Conservation (phyloP, 805 yeast species). For the Hanseniaspora nectarophila region DNA sequence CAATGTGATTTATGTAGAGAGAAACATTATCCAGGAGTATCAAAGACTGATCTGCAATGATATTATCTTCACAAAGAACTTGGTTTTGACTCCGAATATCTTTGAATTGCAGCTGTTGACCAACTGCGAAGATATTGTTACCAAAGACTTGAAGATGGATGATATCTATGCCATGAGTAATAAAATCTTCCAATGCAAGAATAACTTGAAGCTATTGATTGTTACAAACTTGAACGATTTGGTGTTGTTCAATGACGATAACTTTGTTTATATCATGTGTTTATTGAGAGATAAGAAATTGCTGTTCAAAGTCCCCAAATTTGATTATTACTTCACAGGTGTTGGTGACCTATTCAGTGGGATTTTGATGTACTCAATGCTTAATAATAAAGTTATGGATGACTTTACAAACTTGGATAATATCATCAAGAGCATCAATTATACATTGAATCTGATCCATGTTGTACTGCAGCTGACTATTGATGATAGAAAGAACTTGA, state of each 20-base stretch:
- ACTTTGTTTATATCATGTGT: not conserved
- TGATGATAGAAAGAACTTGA: slow-evolving; percentile 18
- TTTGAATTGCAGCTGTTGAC: slow-evolving; percentile 66
- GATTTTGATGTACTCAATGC: slow-evolving; percentile 52
- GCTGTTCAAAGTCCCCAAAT: slow-evolving; percentile 42
- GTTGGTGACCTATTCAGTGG: slow-evolving; percentile 90
- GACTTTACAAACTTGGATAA: slow-evolving; percentile 16
- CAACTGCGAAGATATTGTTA: slow-evolving; percentile 5
- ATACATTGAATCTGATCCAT: slow-evolving; percentile 27
- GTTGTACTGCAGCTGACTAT: slow-evolving; percentile 23
- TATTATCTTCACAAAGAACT: slow-evolving; percentile 21
- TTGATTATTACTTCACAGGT: slow-evolving; percentile 81
- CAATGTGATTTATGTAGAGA: slow-evolving; percentile 53
- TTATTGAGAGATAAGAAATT: not conserved
- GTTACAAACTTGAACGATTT: slow-evolving; percentile 11
- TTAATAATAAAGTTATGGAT: slow-evolving; percentile 19
- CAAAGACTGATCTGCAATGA: slow-evolving; percentile 34
- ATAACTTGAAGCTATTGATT: slow-evolving; percentile 9
- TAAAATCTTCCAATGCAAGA: not conserved
- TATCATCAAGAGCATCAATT: slow-evolving; percentile 18
- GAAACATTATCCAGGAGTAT: slow-evolving; percentile 49
- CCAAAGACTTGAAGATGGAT: slow-evolving; percentile 4
- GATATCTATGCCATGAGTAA: slow-evolving; percentile 8
- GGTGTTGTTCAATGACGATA: not conserved
- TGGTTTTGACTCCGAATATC: slow-evolving; percentile 83